These are phyloP conservation scores for Floccularia luteovirens DNA, from an alignment of 768 basidiomycete species.

Conservation along the genomic window DNA sequence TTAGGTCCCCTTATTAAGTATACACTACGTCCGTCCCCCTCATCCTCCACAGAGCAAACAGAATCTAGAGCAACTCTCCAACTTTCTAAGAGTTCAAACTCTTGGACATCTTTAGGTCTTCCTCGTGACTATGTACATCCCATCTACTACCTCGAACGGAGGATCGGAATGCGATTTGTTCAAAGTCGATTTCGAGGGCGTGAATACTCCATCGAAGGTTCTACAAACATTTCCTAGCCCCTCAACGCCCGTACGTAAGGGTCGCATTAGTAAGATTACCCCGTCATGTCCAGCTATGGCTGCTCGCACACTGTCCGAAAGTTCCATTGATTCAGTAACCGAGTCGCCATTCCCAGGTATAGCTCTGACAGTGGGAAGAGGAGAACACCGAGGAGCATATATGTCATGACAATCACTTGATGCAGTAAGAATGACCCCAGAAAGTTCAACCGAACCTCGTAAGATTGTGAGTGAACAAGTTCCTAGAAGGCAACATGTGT, in stretches of 20 bases:
- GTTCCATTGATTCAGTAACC: slow-evolving; percentile 5
- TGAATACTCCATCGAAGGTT: slow-evolving; percentile 57
- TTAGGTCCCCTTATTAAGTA: slow-evolving; percentile 81
- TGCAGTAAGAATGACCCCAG: slow-evolving; percentile 42
- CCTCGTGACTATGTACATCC: slow-evolving; percentile 35
- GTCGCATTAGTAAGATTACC: slow-evolving; percentile 48
- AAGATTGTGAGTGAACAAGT: slow-evolving; percentile 54
- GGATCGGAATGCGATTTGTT: slow-evolving; percentile 20
- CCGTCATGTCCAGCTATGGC: slow-evolving; percentile 6
- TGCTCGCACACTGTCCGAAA: slow-evolving; percentile 1
- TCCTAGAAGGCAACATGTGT: slow-evolving; percentile 66
- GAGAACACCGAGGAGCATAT: slow-evolving; percentile 76
- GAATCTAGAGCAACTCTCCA: slow-evolving; percentile 29
- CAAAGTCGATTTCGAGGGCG: slow-evolving; percentile 39
- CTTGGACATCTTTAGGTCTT: slow-evolving; percentile 32
- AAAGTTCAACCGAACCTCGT: slow-evolving; percentile 49
- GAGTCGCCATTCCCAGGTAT: slow-evolving; percentile 5
- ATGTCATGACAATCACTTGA: slow-evolving; percentile 38
- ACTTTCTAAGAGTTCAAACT: slow-evolving; percentile 26
- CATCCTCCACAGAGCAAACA: slow-evolving; percentile 6
- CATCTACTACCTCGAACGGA: slow-evolving; percentile 40
- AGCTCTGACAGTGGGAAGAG: slow-evolving; percentile 47
- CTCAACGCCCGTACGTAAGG: slow-evolving; percentile 53
- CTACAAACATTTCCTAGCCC: slow-evolving; percentile 57
- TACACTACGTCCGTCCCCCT: slow-evolving; percentile 22